A percentile compares a stretch with the other conserved stretches of the same genome.
Evolutionary conservation across 345 rosid genomes (phyloP).

Genomic region (Corymbia maculata): DNA sequence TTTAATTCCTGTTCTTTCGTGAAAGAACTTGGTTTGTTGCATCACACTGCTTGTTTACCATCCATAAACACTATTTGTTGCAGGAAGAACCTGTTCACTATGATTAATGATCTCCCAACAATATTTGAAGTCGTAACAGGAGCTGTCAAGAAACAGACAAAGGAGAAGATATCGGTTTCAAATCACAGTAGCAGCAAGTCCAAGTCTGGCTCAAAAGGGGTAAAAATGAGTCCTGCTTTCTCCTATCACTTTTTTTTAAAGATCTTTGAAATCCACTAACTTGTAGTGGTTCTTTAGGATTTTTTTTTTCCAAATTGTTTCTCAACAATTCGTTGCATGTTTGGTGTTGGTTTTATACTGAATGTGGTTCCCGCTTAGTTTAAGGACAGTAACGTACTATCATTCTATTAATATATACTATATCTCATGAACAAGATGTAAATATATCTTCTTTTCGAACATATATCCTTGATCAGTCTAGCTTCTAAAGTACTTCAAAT

Average conservation of each 20-base stretch:
- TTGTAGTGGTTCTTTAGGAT: not conserved
- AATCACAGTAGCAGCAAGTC: conserved; percentile 48
- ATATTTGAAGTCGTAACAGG: conserved; percentile 65
- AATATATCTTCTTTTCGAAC: not conserved
- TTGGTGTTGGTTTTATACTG: not conserved
- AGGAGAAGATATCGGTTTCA: conserved; percentile 42
- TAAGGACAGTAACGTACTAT: not conserved
- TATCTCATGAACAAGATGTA: not conserved
- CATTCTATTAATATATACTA: not conserved
- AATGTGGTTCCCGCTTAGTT: not conserved
- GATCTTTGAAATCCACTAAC: not conserved
- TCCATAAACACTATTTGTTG: not conserved
- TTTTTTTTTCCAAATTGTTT: not conserved
- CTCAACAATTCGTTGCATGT: not conserved
- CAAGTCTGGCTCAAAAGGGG: conserved; percentile 40
- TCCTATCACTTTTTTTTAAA: not conserved
- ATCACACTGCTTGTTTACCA: not conserved
- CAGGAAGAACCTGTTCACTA: conserved; percentile 59
- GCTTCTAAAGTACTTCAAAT: not conserved
- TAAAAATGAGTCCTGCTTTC: not conserved
- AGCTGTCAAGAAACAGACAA: conserved; percentile 32
- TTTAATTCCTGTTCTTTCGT: not conserved
- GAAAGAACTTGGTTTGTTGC: not conserved
- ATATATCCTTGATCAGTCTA: not conserved
- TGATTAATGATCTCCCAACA: conserved; percentile 72